Base-by-base conservation (phyloP, 2,329 filamentous ascomycete genomes). In the Epichloe elymi region DNA sequence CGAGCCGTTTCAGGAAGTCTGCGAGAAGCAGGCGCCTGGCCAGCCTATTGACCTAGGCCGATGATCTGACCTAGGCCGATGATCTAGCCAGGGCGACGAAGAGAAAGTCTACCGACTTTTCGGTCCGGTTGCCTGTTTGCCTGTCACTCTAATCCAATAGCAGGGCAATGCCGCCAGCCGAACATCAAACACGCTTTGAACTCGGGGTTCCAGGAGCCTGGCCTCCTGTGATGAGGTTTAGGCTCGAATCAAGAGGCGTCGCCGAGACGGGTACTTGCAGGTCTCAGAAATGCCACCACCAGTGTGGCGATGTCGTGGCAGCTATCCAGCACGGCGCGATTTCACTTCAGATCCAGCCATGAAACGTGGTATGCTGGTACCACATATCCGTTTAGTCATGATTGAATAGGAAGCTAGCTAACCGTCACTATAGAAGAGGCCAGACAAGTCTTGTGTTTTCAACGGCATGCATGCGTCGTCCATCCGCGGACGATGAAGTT, bases 201-300 rank as follows among this genome's bases (percentile, higher is more conserved):
- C n/a, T 20, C 42, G 19, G 26, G 33, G 20, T 41, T 37, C 10
- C 37, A 37, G 52, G 39, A 20, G 38, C 40, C 19, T 17, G 8
- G 40, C 23, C 35, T 51, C 43, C 50, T 53, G 46, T 43, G 51
- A n/a, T 44, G 43, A 38, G 33, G 12, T 41, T 23, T 49, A 20
- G 43, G 17, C 42, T 48, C 42, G 52, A 44, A 53, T 53, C 50
- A 35, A 51, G 36, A 55, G 56, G 51, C 51, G 51, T 50, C 56
- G 44, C 46, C 54, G 46, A 54, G 37, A 52, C 56, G 55, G 56
- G 51, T 56, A 53, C 46, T 51, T 56, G 55, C 56, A 57, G 53
- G 46, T 39, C 41, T 52, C 49, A 42, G 49, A 53, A 51, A 51
- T 51, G 54, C 49, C 44, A 53, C 44, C 48, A 39, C 33, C 39